These are phyloP conservation scores for Lactarius hengduanensis DNA, from an alignment of 768 basidiomycete species.

Conservation along the genomic window DNA sequence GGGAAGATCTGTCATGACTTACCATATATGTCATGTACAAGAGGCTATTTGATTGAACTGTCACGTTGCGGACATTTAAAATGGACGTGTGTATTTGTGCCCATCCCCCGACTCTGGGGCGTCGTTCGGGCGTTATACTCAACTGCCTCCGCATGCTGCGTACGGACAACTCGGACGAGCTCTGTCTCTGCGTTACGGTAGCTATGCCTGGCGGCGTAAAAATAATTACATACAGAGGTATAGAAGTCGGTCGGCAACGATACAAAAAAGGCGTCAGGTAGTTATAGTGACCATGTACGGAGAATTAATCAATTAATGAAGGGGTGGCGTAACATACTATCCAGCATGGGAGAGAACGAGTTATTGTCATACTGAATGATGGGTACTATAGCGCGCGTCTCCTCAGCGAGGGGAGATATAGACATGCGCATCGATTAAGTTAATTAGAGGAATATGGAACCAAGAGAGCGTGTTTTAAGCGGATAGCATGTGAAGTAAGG, in stretches of 20 bases:
- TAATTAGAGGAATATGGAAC: background rate
- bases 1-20: constrained; percentile 11
- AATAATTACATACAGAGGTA: constrained; percentile 15
- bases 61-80: constrained; percentile 1
- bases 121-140: background rate
- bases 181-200: constrained; percentile 11
- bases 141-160: background rate
- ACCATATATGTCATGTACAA: background rate
- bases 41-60: constrained; percentile 1
- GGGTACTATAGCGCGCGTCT: constrained; percentile 7
- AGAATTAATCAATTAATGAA: constrained; percentile 13
- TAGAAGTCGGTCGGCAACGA: constrained; percentile 16
- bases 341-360: constrained; percentile 1
- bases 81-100: constrained; percentile 1
- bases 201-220: background rate
- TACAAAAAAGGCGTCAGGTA: constrained; percentile 23
- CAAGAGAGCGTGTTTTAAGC: constrained; percentile 14
- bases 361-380: background rate
- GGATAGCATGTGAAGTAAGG: constrained; percentile 3
- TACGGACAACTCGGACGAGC: background rate
- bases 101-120: background rate
- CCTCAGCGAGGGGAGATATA: background rate
- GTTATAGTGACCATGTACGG: constrained; percentile 22
- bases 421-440: constrained; percentile 12
- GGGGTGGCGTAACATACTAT: constrained; percentile 2